Evolutionary conservation across 345 rosid genomes (phyloP).

Genomic region (sweet orange (Citrus sinensis)): DVS_A1.0 CM039167.1:4729001-4729500

Average conservation of each 20-base stretch:
- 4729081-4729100: no score
- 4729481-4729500: background rate
- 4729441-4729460: background rate
- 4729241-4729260: background rate
- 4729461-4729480: background rate
- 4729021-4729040: no score
- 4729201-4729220: no score
- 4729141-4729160: no score
- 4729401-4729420: background rate
- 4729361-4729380: background rate
- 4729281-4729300: background rate
- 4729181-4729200: no score
- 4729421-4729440: background rate
- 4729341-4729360: background rate
- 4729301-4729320: background rate
- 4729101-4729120: no score
- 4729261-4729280: background rate
- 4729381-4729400: background rate
- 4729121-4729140: no score
- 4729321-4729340: background rate
- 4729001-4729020: no score
- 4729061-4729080: no score
- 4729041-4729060: no score
- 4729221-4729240: background rate
- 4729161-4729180: no score